A percentile compares a stretch with the other conserved stretches of the same genome.
Conservation (phyloP, 768 basidiomycete species). For the Kockovaella imperatae region DNA sequence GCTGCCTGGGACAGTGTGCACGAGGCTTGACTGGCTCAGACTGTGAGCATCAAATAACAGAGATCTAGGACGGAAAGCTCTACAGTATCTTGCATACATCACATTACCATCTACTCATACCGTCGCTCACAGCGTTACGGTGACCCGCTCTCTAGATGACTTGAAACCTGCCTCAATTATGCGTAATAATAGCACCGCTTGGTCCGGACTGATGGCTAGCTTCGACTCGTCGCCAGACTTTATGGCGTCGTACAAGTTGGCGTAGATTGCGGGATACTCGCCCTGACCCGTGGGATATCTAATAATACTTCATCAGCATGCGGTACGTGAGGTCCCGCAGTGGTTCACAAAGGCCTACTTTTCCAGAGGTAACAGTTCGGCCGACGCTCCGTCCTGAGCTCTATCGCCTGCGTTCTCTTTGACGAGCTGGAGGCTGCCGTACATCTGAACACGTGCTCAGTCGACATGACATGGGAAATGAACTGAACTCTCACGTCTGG, state of each 20-base stretch:
- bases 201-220: conserved; percentile 62
- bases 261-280: conserved; percentile 31
- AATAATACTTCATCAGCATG: conserved; percentile 2
- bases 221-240: conserved; percentile 9
- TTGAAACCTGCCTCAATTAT: conserved; percentile 66
- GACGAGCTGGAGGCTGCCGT: conserved; percentile 47
- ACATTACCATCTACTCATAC: too few species aligned
- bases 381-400: not conserved
- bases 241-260: conserved; percentile 34
- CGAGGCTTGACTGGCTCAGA: too few species aligned
- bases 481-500: too few species aligned
- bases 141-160: conserved; percentile 60
- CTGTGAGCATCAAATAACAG: too few species aligned
- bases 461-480: too few species aligned
- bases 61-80: too few species aligned
- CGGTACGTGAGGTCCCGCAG: not conserved
- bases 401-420: conserved; percentile 43
- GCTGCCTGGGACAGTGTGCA: too few species aligned
- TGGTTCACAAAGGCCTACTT: too few species aligned
- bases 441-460: conserved; percentile 15
- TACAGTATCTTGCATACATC: too few species aligned
- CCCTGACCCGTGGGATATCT: conserved; percentile 23
- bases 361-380: too few species aligned
- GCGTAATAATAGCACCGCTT: conserved; percentile 63
- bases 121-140: too few species aligned